Evolutionary conservation across 306 rosid genomes (phyloP).

Genomic region (Glycine soja): DNA sequence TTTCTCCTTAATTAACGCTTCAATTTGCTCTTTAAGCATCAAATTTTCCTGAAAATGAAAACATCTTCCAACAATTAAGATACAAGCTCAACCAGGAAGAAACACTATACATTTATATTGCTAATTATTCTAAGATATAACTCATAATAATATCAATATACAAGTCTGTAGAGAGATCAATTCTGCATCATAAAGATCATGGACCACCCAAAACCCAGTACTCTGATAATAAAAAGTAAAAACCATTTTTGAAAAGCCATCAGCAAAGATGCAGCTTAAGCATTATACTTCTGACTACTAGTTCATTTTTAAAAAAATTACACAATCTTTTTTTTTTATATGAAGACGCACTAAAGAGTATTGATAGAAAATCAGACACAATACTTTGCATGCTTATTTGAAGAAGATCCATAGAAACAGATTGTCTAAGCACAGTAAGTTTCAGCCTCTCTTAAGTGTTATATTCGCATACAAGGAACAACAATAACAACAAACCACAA

Average conservation of each 20-base stretch:
- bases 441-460: neutral
- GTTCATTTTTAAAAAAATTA: neutral
- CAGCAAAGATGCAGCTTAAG: slow-evolving; percentile 21
- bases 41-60: slow-evolving; percentile 70
- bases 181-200: slow-evolving; percentile 30
- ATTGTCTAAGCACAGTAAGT: neutral
- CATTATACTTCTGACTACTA: neutral
- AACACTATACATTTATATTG: neutral
- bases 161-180: slow-evolving; percentile 1
- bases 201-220: slow-evolving; percentile 2
- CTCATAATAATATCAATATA: neutral
- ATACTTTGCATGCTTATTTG: neutral
- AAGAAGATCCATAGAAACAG: slow-evolving; percentile 28
- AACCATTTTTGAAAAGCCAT: neutral
- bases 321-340: neutral
- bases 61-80: slow-evolving; percentile 6
- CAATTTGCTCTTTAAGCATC: slow-evolving; percentile 82
- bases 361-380: neutral
- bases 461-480: neutral
- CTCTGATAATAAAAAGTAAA: neutral
- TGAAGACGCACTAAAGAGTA: neutral
- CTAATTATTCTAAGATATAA: slow-evolving; percentile 11
- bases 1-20: slow-evolving; percentile 74
- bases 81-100: slow-evolving; percentile 12
- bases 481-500: neutral